Evolutionary conservation across 129 eudicot genomes (phyloP), one percentile per base, ranked within the genome.

Genomic region (Lactuca saligna): DNA sequence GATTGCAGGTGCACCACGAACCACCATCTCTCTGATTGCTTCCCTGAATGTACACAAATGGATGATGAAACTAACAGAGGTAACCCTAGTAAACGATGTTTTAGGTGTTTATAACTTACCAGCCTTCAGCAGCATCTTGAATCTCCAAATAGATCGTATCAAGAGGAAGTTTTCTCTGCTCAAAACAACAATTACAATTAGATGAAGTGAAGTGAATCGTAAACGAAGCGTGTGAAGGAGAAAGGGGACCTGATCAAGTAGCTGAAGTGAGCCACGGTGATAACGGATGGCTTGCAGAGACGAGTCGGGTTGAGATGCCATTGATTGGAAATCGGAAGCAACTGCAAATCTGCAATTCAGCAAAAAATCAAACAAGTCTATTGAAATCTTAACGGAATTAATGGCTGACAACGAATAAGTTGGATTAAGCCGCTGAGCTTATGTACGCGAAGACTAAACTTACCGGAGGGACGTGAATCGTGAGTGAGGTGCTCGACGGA

Each of bases 1-100:
- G 32, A 93, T 93, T 31, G 99, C 99, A 59, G 97, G 99, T 38
- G 99, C 99, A 39, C 97, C 99, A 25, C 99, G 97, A 41, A 93
- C 99, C 71, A 93, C 99, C 99, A 93, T 93, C 17, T 93, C 99
- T 78, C 75, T 75, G 70, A 93, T 89, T 56, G 99, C 99, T 70
- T 50, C 71, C 99, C 97, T 93, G 73, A 32, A 53, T 34, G 53
- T 39, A 65, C 15, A 17, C 0, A n/a, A 11, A 35, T 57, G n/a
- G 49, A 29, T 38, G 25, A 44, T 17, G 20, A 31, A 55, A 62
- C 17, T 69, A 49, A 29, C 16, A 32, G 35, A 37, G 56, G 7
- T 17, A 53, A 67, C 57, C 7, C 17, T 17, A 69, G 57, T 32
- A 11, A 64, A 31, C 29, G 31, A 44, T n/a, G 16, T 6, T 8